Conservation (phyloP, 2,329 filamentous ascomycete species). For the Curvularia sp. region DNA sequence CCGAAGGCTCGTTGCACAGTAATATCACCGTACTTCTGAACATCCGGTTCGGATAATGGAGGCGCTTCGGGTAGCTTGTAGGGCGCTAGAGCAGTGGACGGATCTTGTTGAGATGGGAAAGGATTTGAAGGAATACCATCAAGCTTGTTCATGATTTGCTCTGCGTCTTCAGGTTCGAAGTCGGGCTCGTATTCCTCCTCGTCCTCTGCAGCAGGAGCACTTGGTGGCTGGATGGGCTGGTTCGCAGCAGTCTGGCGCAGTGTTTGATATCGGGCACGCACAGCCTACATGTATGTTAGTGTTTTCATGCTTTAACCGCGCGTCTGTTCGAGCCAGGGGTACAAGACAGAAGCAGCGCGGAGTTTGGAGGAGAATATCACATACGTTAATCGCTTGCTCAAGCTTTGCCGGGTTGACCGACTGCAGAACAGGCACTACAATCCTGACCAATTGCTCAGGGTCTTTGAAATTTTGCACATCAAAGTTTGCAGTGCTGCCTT, state of each 20-base stretch:
- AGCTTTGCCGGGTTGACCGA: conserved; percentile 74
- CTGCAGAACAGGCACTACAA: conserved; percentile 79
- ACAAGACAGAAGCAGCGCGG: not conserved
- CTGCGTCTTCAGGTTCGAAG: conserved; percentile 77
- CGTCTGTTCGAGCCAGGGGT: not conserved
- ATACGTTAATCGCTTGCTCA: conserved; percentile 75
- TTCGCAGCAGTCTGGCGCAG: conserved; percentile 44
- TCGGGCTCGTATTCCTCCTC: conserved; percentile 95
- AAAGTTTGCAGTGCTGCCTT: conserved; percentile 76
- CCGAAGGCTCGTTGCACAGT: conserved; percentile 80
- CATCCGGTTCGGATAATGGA: conserved; percentile 73
- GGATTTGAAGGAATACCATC: conserved; percentile 71
- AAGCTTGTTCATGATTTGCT: conserved; percentile 79
- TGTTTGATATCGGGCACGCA: conserved; percentile 53
- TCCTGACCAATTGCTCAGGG: conserved; percentile 75
- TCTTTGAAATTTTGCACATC: conserved; percentile 80
- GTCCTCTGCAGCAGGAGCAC: conserved; percentile 65
- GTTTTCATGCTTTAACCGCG: not conserved
- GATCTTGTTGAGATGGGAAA: conserved; percentile 52
- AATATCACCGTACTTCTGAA: conserved; percentile 75
- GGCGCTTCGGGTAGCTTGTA: conserved; percentile 83
- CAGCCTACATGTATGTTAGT: conserved; percentile 44
- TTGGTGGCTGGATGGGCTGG: conserved; percentile 37
- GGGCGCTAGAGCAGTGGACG: conserved; percentile 62
- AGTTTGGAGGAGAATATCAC: conserved; percentile 35